Evolutionary conservation across 805 yeast genomes (phyloP).

Genomic region (Ogataea sp.): DNA sequence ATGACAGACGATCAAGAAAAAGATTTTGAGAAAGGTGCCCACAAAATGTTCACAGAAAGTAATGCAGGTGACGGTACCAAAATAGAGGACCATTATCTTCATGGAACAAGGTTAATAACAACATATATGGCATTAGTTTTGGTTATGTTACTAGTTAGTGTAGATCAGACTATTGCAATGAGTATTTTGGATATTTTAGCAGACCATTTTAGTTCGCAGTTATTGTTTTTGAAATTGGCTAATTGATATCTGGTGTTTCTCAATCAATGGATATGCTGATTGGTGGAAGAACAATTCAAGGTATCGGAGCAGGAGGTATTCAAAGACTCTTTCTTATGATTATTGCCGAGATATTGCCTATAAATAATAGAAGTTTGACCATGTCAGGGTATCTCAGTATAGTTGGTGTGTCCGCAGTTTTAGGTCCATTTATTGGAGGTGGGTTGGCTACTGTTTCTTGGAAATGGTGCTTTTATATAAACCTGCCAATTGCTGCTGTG

Average conservation of each 20-base stretch:
- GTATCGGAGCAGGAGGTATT: slow-evolving; percentile 66
- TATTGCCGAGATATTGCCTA: slow-evolving; percentile 46
- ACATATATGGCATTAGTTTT: slow-evolving; percentile 5
- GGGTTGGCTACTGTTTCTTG: slow-evolving; percentile 55
- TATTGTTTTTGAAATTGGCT: slow-evolving; percentile 52
- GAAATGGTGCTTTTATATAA: slow-evolving; percentile 72
- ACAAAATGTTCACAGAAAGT: no score
- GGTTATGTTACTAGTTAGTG: slow-evolving; percentile 27
- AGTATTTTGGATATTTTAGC: slow-evolving; percentile 44
- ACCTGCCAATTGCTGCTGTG: slow-evolving; percentile 49
- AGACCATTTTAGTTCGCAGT: slow-evolving; percentile 39
- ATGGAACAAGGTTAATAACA: slow-evolving; percentile 9
- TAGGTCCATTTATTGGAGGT: slow-evolving; percentile 65
- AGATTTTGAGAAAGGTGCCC: no score
- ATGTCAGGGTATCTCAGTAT: slow-evolving; percentile 32
- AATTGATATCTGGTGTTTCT: slow-evolving; percentile 50
- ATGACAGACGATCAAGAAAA: no score
- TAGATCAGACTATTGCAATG: slow-evolving; percentile 53
- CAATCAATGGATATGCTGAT: slow-evolving; percentile 50
- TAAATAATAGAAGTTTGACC: slow-evolving; percentile 29
- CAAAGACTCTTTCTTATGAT: slow-evolving; percentile 50
- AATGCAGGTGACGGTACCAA: slow-evolving; percentile 34
- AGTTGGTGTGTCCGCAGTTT: slow-evolving; percentile 41
- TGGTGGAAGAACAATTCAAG: slow-evolving; percentile 65
- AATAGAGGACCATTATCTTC: slow-evolving; percentile 18